Evolutionary conservation across 257 asterid genomes (phyloP).

Genomic region (Gardenia jasminoides): DNA sequence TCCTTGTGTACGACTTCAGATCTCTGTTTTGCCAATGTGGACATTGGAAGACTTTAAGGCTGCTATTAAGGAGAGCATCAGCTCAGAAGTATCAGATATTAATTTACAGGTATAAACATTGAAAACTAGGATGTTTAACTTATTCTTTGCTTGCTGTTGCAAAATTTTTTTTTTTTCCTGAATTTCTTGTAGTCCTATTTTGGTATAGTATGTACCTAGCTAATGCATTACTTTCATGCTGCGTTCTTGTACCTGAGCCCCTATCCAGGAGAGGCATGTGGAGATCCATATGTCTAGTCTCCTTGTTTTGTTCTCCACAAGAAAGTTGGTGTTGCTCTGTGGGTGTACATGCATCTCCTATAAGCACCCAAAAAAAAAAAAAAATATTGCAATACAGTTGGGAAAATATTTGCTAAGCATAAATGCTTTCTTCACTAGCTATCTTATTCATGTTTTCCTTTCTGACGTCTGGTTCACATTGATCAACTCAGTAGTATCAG

Average conservation of each 20-base stretch:
- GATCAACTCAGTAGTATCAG: neutral
- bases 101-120: conserved; percentile 63
- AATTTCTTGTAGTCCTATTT: neutral
- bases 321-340: neutral
- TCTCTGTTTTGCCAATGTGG: conserved; percentile 65
- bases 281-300: neutral
- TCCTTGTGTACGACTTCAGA: conserved; percentile 33
- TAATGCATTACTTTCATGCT: neutral
- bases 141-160: neutral
- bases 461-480: neutral
- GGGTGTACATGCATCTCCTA: neutral
- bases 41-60: conserved; percentile 74
- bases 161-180: neutral
- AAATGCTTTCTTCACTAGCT: neutral
- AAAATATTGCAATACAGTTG: neutral
- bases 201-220: neutral
- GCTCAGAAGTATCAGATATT: conserved; percentile 59
- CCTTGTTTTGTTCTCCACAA: neutral
- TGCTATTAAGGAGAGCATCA: conserved; percentile 45
- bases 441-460: neutral
- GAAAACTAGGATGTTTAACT: neutral
- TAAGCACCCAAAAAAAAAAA: neutral
- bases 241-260: neutral
- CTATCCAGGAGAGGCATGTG: neutral
- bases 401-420: neutral